Evolutionary conservation across 2,329 filamentous ascomycete genomes (phyloP), one percentile per base, ranked within the genome.

Genomic region (Gliomastix tumulicola): DNA sequence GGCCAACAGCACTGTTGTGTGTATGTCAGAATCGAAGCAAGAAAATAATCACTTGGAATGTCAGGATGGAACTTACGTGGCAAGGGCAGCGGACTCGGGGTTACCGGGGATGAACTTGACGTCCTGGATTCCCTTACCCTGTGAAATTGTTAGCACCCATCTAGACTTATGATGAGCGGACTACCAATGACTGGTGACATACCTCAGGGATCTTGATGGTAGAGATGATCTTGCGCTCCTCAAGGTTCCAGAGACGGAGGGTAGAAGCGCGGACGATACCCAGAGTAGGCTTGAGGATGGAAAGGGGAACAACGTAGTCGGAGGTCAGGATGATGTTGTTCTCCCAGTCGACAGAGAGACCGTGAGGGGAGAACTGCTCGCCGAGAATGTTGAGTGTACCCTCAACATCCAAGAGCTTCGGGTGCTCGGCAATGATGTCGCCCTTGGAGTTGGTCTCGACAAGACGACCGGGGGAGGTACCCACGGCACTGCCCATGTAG

Each of bases 41-140:
- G n/a, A n/a, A n/a, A n/a, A n/a, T n/a, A n/a, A 6, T 18, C 11
- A 6, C 25, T 15, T 13, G 21, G 20, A 15, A 25, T 23, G 9
- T 19, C 8, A 38, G 17, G 11, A 16, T 8, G 16, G 17, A 5
- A 42, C 53, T 48, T 38, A 55, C 53, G 74, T 78, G 8, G 76
- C 75, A 18, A 80, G 58, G 10, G 75, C 76, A 21, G 75, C 76
- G 22, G 60, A 62, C 43, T 80, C 75, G 7, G 59, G 49, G 60
- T 80, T 74, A 8, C 71, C 70, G 2, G 76, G 76, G 42, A 80
- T 80, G 57, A 79, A 79, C 54, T 81, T 81, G 49, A 81, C 71
- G 43, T 81, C 76, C 48, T 80, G 75, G 35, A 80, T 79, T 41
- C 76, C 76, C 28, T 65, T 63, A 23, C 74, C 72, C 57, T 63